A percentile compares a stretch with the other conserved stretches of the same genome.
Evolutionary conservation across 768 basidiomycete genomes (phyloP).

Genomic region (Dendrothele bispora): DNA sequence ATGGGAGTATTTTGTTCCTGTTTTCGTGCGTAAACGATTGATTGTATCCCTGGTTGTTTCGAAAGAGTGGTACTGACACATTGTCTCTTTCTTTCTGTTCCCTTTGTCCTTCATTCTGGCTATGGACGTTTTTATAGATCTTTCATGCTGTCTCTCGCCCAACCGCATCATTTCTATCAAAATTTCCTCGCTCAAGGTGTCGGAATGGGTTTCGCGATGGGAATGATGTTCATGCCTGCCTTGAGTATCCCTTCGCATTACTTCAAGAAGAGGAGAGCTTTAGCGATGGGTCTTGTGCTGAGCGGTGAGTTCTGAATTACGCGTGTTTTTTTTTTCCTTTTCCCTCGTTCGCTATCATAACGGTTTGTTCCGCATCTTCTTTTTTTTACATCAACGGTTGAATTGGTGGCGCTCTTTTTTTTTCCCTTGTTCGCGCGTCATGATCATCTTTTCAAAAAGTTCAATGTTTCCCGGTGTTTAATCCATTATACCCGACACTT

Average conservation of each 20-base stretch:
- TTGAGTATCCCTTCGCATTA: constrained; percentile 41
- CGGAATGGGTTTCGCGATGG: constrained; percentile 32
- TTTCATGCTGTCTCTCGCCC: constrained; percentile 34
- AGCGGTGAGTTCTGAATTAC: constrained; percentile 22
- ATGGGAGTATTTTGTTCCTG: constrained; percentile 4
- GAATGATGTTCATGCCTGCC: constrained; percentile 35
- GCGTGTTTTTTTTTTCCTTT: neutral
- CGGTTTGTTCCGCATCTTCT: too few species aligned
- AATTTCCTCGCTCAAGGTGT: constrained; percentile 16
- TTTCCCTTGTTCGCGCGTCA: too few species aligned
- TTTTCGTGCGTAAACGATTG: constrained; percentile 5
- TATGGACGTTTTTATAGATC: constrained; percentile 15
- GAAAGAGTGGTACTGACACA: too few species aligned
- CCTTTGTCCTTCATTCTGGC: neutral
- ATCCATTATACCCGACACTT: too few species aligned
- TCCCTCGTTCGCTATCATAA: too few species aligned
- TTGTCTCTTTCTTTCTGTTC: neutral
- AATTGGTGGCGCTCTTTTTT: too few species aligned
- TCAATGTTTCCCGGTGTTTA: too few species aligned
- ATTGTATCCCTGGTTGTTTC: too few species aligned
- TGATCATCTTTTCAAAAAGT: too few species aligned
- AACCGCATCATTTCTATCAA: constrained; percentile 32
- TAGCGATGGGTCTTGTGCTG: constrained; percentile 42
- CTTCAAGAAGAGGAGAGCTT: constrained; percentile 35
- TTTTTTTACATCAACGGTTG: too few species aligned